Base-by-base conservation (phyloP, 306 rosid genomes). In the Ormosia semicastrata region DNA sequence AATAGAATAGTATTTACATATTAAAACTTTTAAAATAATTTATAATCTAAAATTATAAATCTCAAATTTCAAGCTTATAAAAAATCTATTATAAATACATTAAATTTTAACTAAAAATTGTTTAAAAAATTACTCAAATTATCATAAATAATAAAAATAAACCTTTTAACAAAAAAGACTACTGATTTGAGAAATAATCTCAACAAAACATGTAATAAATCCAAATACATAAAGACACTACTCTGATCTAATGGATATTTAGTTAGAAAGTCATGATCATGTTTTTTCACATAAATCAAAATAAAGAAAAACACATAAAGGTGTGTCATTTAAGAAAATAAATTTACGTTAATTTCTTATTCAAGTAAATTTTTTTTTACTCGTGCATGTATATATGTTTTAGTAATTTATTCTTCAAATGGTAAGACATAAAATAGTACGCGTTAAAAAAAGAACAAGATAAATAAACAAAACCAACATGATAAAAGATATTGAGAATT, bases 211-310 rank as follows among this genome's bases (percentile, higher is more conserved):
- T 24, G 24, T n/a, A 24, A 0, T 24, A 46, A 44, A 62, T 47
- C 41, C 43, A 60, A 62, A 3, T 24, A 63, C 47, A n/a, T 43
- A 75, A 75, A 62, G 24, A 60, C 60, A 15, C 49, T 8, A 12
- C 57, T 58, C 43, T 74, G 57, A 18, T 39, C 7, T 56, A 7
- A 58, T 29, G 69, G 56, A 41, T 75, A 12, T 29, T 59, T 13
- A 29, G 79, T 58, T 75, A 33, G 34, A 33, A 76, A 62, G 49
- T 44, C 71, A 3, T 46, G 49, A 75, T 62, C 71, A 62, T 62
- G 47, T 62, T 44, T 76, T 53, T 60, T 29, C 13, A 33, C 34
- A 62, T 24, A 62, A 62, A 46, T 44, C 71, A 47, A 76, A 46
- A 17, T 52, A 4, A 40, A 39, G 14, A 4, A 41, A 40, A 29